Percentiles rank a stretch among this genome's conserved stretches.
Evolutionary conservation across 176 grass and related monocot genomes (phyloP).

Genomic region (Phoenix dactylifera): DNA sequence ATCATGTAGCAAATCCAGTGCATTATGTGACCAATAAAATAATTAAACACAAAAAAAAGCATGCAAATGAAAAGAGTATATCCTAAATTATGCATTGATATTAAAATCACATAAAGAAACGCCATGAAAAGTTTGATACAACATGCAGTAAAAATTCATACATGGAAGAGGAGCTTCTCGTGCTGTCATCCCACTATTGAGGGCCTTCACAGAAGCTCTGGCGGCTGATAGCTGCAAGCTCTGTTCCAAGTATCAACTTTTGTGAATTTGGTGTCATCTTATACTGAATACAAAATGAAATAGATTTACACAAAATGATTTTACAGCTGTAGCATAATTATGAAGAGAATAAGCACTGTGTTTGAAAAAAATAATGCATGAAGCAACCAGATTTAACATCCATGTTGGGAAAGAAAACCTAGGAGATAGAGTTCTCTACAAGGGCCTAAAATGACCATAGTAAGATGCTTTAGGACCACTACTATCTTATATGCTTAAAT

Average conservation of each 20-base stretch:
- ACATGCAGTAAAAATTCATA: conserved; percentile 26
- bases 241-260: conserved; percentile 45
- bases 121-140: conserved; percentile 1
- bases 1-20: too few species aligned
- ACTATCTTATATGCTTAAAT: too few species aligned
- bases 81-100: neutral
- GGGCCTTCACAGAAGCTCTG: conserved; percentile 52
- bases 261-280: conserved; percentile 17
- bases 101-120: conserved; percentile 20
- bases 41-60: too few species aligned
- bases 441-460: too few species aligned
- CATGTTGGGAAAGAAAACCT: too few species aligned
- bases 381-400: too few species aligned
- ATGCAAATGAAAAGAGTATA: neutral
- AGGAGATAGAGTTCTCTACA: too few species aligned
- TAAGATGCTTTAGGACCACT: too few species aligned
- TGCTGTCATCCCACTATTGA: conserved; percentile 26
- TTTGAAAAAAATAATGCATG: too few species aligned
- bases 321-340: too few species aligned
- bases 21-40: too few species aligned
- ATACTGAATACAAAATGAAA: conserved; percentile 2
- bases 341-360: too few species aligned
- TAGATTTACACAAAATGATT: neutral
- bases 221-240: conserved; percentile 80
- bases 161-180: conserved; percentile 43